Evolutionary conservation across 225 moss, liverwort and hornwort genomes (phyloP), one percentile per base, ranked within the genome.

Genomic region (Sphagnum tenellum): DNA sequence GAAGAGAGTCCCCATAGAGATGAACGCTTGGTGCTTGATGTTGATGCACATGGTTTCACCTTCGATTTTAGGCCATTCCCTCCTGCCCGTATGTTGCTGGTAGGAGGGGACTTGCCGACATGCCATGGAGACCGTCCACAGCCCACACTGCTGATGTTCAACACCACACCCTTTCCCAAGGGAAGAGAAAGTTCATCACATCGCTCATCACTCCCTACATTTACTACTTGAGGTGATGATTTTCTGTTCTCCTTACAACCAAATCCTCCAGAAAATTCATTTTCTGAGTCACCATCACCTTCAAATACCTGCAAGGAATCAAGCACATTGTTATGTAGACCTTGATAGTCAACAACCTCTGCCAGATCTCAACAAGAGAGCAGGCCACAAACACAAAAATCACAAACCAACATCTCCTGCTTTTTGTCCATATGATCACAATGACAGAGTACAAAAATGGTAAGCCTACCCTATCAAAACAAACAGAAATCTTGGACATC

Each of bases 231-330:
- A 45, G 81, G 59, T 89, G 88, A 93, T 5, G 62, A 78, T 68
- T 81, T 89, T 50, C 72, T 56, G 58, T 77, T 73, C 59, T 76
- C 76, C 75, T 88, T 88, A 47, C 69, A 77, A 50, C 77, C 81
- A 62, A 82, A 76, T 53, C 83, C 83, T 52, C 81, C 86, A 4
- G 93, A 88, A 48, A 83, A 89, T 57, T 93, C 93, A 62, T 80
- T 81, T 75, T 93, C 93, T 13, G 93, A 89, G 75, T 93, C 93
- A 55, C 88, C 93, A 65, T 1, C 29, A 29, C 85, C 89, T 82
- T 89, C 93, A 69, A 79, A 93, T 3, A 91, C 83, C 94, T 91
- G 77, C 48, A 61, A 53, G 45, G 47, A 68, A 9, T 9, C 4
- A 46, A 63, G 48, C 12, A 63, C 29, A 29, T 29, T 29, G 29